Evolutionary conservation across 495 filamentous ascomycete species (phyloP), one percentile per base, ranked within the genome.

Genomic region (Neurospora sp.): DNA sequence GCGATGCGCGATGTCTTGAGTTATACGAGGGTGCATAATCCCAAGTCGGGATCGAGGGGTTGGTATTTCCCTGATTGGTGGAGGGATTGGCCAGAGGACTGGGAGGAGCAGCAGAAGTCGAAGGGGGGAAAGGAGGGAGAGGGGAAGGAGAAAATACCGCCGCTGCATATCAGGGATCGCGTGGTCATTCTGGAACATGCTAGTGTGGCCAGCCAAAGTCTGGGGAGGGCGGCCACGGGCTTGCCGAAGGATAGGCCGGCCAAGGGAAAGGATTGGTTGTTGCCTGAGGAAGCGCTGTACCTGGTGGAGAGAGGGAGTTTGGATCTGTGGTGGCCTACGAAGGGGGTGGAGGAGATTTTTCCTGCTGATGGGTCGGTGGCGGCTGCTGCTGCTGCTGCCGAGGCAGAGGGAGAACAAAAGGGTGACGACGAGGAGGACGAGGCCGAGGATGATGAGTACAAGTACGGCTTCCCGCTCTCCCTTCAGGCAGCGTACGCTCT

Each of bases 281-380:
- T 96, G n/a, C 94, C 94, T 0, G 96, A 99, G 79, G 96, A 99
- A 78, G 91, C 93, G 8, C 82, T 99, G 69, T 98, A 93, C 79
- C 77, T 97, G 61, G 84, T 98, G 20, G 96, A 99, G 82, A 82
- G 95, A 74, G 96, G 95, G 0, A 92, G 86, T 73, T 72, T 99
- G 75, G 93, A 98, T 82, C 83, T 97, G 35, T 88, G 93, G 83
- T 99, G 92, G 92, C 92, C 92, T 40, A 75, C 80, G 12, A 77
- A 78, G 41, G 78, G 78, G 16, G 70, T 87, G 42, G 81, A 81
- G 44, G 81, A 82, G 59, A 73, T 84, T 1, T 79, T 84, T 16
- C 81, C 81, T 8, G 70, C 72, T 4, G 69, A 70, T 35, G 53
- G 53, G 14, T 65, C 14, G 5, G 12, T 17, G 53, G 1, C 53